Conservation (phyloP, 2,329 filamentous ascomycete species). For the Colletotrichum acutatum region DNA sequence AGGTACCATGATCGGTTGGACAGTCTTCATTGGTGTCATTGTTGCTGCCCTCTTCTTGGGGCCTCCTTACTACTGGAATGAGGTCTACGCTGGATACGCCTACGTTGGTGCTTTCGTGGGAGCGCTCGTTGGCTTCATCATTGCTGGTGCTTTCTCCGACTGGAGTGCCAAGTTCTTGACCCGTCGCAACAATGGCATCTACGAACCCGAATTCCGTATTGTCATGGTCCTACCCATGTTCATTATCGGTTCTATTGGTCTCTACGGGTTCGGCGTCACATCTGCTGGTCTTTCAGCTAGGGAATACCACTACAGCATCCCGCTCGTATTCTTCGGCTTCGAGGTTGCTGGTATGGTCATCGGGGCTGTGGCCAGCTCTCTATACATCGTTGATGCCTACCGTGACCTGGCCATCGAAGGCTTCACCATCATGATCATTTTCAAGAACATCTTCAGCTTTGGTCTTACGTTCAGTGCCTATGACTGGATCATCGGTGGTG, state of each 20-base stretch:
- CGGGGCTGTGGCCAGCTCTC: constrained; percentile 83
- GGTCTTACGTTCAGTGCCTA: constrained; percentile 86
- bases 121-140: constrained; percentile 78
- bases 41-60: constrained; percentile 85
- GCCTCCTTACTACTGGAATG: constrained; percentile 83
- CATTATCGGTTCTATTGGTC: constrained; percentile 78
- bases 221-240: constrained; percentile 85
- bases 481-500: constrained; percentile 78
- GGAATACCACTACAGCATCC: constrained; percentile 77
- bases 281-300: constrained; percentile 64
- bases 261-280: constrained; percentile 87
- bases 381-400: constrained; percentile 95
- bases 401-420: constrained; percentile 86
- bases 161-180: constrained; percentile 77
- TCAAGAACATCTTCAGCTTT: constrained; percentile 96
- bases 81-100: constrained; percentile 85
- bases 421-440: constrained; percentile 89
- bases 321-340: constrained; percentile 84
- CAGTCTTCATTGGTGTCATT: constrained; percentile 89
- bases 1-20: constrained; percentile 94
- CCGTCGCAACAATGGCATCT: constrained; percentile 79
- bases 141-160: constrained; percentile 82
- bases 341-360: constrained; percentile 93
- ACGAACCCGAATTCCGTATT: constrained; percentile 92
- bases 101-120: constrained; percentile 90